Evolutionary conservation across 345 rosid species (phyloP), one percentile per base, ranked within the genome.

Genomic region (Gossypium arboreum): DNA sequence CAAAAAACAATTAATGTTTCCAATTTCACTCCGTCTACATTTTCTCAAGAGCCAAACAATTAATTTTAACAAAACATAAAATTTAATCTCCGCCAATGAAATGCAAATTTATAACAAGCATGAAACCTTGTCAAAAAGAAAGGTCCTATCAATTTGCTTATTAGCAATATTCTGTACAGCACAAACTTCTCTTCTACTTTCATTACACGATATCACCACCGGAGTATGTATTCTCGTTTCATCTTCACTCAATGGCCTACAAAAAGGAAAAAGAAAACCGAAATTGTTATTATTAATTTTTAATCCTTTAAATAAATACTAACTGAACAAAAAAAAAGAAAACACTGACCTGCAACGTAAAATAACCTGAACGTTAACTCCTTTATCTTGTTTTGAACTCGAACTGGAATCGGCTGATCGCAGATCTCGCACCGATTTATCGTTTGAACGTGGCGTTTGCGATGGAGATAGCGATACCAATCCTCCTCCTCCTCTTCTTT

Each of bases 351-450:
- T 91, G 92, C 99, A 96, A 75, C 99, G 98, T 75, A 93, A 82
- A 54, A 93, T 87, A 75, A 96, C 99, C 82, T 96, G 99, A 34
- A 96, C 97, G 81, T 91, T 96, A 15, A 96, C 99, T 65, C 99
- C 98, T 82, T 96, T 96, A 11, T 96, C 99, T 80, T 81, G 83
- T 75, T 88, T 95, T 70, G 71, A 79, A 52, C 77, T 84, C 3
- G 90, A 84, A 84, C 79, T 89, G 25, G 92, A 89, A 27, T 93
- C 99, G 24, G 84, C 91, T 44, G 91, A 88, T 83, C 99, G 88
- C 61, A 91, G 96, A 80, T 95, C 99, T 85, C 97, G 86, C 1
- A 79, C 80, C 1, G 93, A 75, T 87, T 90, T 96, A 79, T 96
- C 98, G 62, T 77, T 87, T 62, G 98, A 93, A 71, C 99, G 84